Evolutionary conservation across 2,329 filamentous ascomycete species (phyloP), one percentile per base, ranked within the genome.

Genomic region (Ophiostoma quercus): DNA sequence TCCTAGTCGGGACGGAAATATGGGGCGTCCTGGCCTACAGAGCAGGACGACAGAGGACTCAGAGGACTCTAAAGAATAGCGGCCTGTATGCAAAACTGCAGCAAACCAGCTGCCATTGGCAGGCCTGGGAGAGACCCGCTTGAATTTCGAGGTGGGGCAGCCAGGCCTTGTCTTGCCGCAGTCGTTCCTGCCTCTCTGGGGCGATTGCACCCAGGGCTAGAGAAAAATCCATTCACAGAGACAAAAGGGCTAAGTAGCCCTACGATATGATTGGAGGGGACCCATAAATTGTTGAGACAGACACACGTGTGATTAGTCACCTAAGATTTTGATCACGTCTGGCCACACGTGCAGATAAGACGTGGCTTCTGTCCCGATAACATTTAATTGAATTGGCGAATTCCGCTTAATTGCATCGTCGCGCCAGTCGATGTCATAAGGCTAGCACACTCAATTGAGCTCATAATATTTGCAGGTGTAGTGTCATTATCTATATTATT

Each of bases 211-310:
- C 57, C 25, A 62, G 57, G 25, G 25, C 57, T 62, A 29, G 37
- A 3, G 41, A 54, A 67, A 70, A 71, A 63, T 22, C 19, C 8
- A 63, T 63, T n/a, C 60, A 37, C 60, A 63, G 60, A 39, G 60
- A 39, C 32, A 12, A 37, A 25, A 81, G 79, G 80, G 80, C 78
- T 79, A 77, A 75, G 79, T 79, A 81, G 79, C 80, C 80, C 80
- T 81, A 81, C 76, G 71, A n/a, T 22, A 22, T 57, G 22, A 54
- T 51, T 32, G 39, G 39, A 0, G 2, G 1, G 22, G 37, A 3
- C 22, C 65, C 63, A 43, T 16, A 22, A 66, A 41, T 39, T 8
- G 14, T 12, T 16, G 29, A n/a, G 67, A 22, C 39, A 57, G 6
- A 12, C 19, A 62, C 69, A 70, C 69, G 66, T 70, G 68, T 12